Conservation (phyloP, 2,329 filamentous ascomycete species). For the Xylariaceae sp. region DNA sequence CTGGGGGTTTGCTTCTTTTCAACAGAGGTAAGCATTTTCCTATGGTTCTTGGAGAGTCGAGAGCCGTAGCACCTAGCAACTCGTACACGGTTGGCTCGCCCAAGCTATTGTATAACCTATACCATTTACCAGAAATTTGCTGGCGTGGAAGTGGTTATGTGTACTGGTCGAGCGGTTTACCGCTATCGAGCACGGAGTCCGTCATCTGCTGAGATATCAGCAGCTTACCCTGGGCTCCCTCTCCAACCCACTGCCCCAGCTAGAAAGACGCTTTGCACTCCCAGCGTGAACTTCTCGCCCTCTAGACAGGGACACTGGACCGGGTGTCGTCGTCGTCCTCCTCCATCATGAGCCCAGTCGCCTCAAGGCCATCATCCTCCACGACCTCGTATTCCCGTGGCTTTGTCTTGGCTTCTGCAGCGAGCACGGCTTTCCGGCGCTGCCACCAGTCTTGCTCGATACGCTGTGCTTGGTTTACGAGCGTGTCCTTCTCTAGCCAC, state of each 20-base stretch:
- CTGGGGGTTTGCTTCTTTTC: no score
- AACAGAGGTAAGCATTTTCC: no score
- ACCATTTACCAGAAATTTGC: no score
- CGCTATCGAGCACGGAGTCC: no score
- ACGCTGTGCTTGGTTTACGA: constrained; percentile 68
- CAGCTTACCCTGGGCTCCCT: background rate
- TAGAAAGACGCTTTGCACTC: constrained; percentile 1
- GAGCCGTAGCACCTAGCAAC: no score
- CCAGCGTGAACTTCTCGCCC: no score
- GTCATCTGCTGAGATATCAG: no score
- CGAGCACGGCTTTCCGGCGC: constrained; percentile 52
- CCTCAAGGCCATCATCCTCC: constrained; percentile 18
- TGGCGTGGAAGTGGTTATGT: no score
- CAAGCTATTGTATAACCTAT: no score
- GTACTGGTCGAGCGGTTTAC: no score
- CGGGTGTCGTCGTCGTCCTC: background rate
- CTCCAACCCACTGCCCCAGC: background rate
- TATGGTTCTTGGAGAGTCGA: no score
- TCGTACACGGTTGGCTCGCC: no score
- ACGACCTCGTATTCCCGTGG: constrained; percentile 1
- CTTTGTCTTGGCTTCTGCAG: constrained; percentile 23
- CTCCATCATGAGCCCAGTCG: constrained; percentile 8
- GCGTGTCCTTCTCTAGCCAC: constrained; percentile 75
- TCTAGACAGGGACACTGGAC: background rate
- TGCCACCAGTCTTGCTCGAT: constrained; percentile 64